phyloP scores from a whole-genome alignment of 2,329 filamentous ascomycete genomes.

The Triangularia setosa region DNA sequence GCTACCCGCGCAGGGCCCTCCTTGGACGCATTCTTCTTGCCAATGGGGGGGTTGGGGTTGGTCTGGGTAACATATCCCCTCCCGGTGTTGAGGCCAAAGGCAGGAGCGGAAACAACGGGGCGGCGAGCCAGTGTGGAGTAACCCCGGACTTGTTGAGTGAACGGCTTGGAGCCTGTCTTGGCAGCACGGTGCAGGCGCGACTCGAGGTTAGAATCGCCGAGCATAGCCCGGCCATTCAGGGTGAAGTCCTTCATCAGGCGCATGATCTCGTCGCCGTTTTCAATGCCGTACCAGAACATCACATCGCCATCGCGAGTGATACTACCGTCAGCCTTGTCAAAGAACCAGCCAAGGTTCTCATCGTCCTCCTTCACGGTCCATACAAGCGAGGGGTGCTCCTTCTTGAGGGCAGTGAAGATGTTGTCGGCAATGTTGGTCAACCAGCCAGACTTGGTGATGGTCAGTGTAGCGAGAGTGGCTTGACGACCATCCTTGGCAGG shows the following conservation, averaged over 20 bases:
- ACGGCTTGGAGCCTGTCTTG: conserved; percentile 44
- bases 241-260: conserved; percentile 83
- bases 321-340: conserved; percentile 92
- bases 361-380: conserved; percentile 98
- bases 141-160: conserved; percentile 52
- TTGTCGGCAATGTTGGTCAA: conserved; percentile 93
- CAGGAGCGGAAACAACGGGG: conserved; percentile 25
- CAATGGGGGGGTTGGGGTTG: conserved; percentile 87
- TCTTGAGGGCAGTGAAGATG: conserved; percentile 88
- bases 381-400: conserved; percentile 83
- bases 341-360: conserved; percentile 97
- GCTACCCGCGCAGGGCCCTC: conserved; percentile 73
- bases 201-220: conserved; percentile 85
- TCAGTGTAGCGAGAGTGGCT: conserved; percentile 83
- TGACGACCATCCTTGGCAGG: conserved; percentile 65
- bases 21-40: conserved; percentile 83
- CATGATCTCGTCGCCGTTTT: conserved; percentile 75
- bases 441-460: conserved; percentile 92
- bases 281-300: conserved; percentile 93
- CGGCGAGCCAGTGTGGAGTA: conserved; percentile 60
- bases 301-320: conserved; percentile 81
- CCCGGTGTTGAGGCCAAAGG: conserved; percentile 24
- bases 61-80: conserved; percentile 61
- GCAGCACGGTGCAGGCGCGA: conserved; percentile 77
- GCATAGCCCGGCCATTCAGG: conserved; percentile 77